Evolutionary conservation across 331 rosid species (phyloP).

Genomic region (Malus hybrid): DNA sequence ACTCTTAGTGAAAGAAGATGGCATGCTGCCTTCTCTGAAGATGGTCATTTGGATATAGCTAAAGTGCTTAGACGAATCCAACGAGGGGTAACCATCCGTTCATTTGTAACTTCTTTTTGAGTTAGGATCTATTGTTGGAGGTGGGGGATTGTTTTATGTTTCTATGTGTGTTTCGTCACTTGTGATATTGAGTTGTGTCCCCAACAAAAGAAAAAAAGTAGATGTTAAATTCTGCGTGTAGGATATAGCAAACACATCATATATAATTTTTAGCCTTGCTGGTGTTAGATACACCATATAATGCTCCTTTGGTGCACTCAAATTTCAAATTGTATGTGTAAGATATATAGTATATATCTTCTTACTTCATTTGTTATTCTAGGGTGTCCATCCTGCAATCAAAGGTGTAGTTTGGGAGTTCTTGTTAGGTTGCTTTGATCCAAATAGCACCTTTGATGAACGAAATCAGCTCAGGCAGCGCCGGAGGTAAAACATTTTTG

Average conservation of each 20-base stretch:
- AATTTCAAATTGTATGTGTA: not conserved
- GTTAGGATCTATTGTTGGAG: not conserved
- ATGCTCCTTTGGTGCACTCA: not conserved
- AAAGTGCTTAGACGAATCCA: conserved; percentile 81
- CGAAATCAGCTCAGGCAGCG: conserved; percentile 60
- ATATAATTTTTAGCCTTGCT: not conserved
- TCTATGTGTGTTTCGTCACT: not conserved
- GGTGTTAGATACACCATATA: not conserved
- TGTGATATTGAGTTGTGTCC: not conserved
- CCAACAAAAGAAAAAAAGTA: not conserved
- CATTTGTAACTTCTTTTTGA: conserved; percentile 5
- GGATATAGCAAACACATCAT: not conserved
- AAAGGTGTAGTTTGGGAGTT: conserved; percentile 94
- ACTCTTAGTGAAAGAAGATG: conserved; percentile 88
- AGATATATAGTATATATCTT: not conserved
- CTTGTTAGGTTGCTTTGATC: conserved; percentile 90
- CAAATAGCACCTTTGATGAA: conserved; percentile 72
- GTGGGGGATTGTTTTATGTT: not conserved
- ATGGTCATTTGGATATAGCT: conserved; percentile 80
- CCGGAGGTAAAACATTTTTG: conserved; percentile 48
- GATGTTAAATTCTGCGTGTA: not conserved
- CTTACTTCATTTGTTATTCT: conserved; percentile 15
- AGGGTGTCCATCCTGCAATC: conserved; percentile 97
- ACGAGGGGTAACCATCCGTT: conserved; percentile 57
- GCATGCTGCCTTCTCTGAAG: conserved; percentile 68